A percentile compares a stretch with the other conserved stretches of the same genome.
Evolutionary conservation across 331 rosid species (phyloP).

Genomic region (Arachis monticola): DNA sequence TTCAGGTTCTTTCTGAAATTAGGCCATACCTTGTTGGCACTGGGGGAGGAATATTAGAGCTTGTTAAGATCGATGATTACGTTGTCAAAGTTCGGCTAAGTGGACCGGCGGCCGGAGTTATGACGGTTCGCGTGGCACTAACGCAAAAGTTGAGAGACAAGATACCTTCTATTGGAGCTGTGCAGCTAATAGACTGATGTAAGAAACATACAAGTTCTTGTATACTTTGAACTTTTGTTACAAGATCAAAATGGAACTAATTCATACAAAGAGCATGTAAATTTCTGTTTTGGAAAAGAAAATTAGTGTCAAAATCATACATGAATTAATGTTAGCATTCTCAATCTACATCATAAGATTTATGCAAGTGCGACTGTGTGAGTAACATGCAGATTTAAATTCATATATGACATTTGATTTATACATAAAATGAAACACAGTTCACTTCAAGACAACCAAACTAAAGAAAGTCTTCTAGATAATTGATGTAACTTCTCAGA

Average conservation of each 20-base stretch:
- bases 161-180: constrained; percentile 87
- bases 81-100: constrained; percentile 78
- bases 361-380: background rate
- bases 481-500: no score
- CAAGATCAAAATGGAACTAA: constrained; percentile 23
- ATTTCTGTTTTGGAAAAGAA: constrained; percentile 21
- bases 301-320: background rate
- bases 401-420: no score
- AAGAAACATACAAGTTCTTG: constrained; percentile 27
- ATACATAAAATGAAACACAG: no score
- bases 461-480: no score
- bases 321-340: constrained; percentile 1
- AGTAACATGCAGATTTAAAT: background rate
- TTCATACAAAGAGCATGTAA: constrained; percentile 34
- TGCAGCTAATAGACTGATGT: constrained; percentile 74
- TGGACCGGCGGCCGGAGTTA: constrained; percentile 92
- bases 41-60: constrained; percentile 93
- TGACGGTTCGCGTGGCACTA: constrained; percentile 92
- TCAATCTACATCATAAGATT: no score
- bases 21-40: constrained; percentile 95
- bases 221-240: constrained; percentile 20
- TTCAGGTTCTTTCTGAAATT: constrained; percentile 89
- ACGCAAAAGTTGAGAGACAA: constrained; percentile 92
- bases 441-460: no score
- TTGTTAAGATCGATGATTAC: constrained; percentile 69